Percentiles rank a stretch among this genome's conserved stretches.
Conservation (phyloP, 2,329 filamentous ascomycete genomes). For the Talaromyces sp. region DNA sequence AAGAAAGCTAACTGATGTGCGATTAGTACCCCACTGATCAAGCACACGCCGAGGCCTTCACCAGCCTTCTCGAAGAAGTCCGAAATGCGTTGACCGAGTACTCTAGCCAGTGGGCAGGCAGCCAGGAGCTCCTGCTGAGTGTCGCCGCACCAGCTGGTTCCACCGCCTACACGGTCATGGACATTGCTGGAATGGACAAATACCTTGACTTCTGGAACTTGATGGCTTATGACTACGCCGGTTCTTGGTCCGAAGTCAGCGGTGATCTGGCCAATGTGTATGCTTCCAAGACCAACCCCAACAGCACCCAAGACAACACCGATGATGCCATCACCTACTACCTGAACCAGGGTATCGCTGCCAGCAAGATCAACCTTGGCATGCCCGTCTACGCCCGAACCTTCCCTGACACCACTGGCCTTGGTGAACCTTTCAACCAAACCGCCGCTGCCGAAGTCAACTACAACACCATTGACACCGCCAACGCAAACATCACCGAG, state of each 20-base stretch:
- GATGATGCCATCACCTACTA: slow-evolving; percentile 59
- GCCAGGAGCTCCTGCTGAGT: slow-evolving; percentile 42
- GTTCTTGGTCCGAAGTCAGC: background rate
- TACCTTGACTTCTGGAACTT: slow-evolving; percentile 49
- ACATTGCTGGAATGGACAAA: slow-evolving; percentile 40
- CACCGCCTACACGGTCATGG: slow-evolving; percentile 38
- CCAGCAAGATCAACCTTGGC: slow-evolving; percentile 74
- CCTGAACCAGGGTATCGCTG: slow-evolving; percentile 78
- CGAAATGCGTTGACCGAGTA: slow-evolving; percentile 43
- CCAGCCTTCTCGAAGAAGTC: slow-evolving; percentile 26
- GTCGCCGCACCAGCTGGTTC: slow-evolving; percentile 44
- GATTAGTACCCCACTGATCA: slow-evolving; percentile 27
- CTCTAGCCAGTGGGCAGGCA: slow-evolving; percentile 30
- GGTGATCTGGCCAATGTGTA: background rate
- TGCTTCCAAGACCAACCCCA: background rate
- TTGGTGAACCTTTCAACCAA: slow-evolving; percentile 48
- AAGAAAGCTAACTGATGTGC: slow-evolving; percentile 35
- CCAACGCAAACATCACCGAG: slow-evolving; percentile 56
- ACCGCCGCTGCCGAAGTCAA: slow-evolving; percentile 59
- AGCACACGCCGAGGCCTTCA: slow-evolving; percentile 28
- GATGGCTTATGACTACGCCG: slow-evolving; percentile 77
- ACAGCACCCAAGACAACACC: background rate
- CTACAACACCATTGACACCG: slow-evolving; percentile 74
- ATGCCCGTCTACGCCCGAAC: slow-evolving; percentile 95
- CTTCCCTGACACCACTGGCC: slow-evolving; percentile 73